phyloP scores from a whole-genome alignment of 805 yeast genomes.

The Saturnispora diversa region DNA sequence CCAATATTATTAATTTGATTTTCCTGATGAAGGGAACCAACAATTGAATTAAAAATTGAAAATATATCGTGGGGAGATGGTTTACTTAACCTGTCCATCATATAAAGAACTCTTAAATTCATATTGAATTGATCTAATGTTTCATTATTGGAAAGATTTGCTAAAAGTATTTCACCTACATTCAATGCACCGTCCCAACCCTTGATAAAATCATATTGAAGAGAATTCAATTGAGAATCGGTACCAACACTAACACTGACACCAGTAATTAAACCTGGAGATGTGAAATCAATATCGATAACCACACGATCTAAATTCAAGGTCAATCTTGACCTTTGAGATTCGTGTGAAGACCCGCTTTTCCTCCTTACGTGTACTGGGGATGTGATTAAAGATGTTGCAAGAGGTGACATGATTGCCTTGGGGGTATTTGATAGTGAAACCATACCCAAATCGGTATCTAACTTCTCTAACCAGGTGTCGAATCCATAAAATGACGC shows the following conservation, averaged over 20 bases:
- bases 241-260: slow-evolving; percentile 9
- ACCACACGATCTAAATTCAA: slow-evolving; percentile 10
- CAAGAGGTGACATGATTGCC: slow-evolving; percentile 8
- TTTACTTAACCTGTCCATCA: slow-evolving; percentile 27
- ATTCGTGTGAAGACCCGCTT: neutral
- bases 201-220: slow-evolving; percentile 10
- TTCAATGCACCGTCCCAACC: slow-evolving; percentile 19
- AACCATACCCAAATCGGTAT: slow-evolving; percentile 6
- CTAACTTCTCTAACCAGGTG: slow-evolving; percentile 28
- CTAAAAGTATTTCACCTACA: slow-evolving; percentile 23
- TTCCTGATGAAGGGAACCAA: slow-evolving; percentile 18
- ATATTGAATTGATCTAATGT: slow-evolving; percentile 29
- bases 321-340: slow-evolving; percentile 7
- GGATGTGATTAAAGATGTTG: neutral
- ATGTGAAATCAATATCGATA: slow-evolving; percentile 9
- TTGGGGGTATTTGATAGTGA: slow-evolving; percentile 8
- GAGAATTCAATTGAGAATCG: neutral
- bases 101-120: slow-evolving; percentile 27
- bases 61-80: slow-evolving; percentile 28
- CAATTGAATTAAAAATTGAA: slow-evolving; percentile 26
- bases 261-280: neutral
- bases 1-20: no score
- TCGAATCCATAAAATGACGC: slow-evolving; percentile 34
- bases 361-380: neutral
- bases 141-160: slow-evolving; percentile 22